phyloP scores from a whole-genome alignment of 2,329 filamentous ascomycete genomes.

The Fusarium virguliforme region DNA sequence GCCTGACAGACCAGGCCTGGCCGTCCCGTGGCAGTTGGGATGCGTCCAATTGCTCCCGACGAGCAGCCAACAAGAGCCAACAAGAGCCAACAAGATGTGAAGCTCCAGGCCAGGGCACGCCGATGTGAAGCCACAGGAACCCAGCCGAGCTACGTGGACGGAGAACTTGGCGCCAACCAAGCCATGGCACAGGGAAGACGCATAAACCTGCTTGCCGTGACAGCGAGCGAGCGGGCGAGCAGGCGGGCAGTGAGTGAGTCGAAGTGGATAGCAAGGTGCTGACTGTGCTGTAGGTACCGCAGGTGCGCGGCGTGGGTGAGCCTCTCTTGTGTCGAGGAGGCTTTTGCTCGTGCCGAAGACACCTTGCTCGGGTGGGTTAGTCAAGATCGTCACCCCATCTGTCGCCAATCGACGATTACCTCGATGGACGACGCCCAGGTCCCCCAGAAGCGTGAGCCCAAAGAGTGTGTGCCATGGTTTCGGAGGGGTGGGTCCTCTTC shows the following conservation, averaged over 20 bases:
- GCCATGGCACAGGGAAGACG: conserved; percentile 40
- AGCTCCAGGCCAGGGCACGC: conserved; percentile 30
- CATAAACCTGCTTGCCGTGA: conserved; percentile 42
- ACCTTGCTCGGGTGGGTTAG: conserved; percentile 44
- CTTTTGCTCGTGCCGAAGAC: conserved; percentile 35
- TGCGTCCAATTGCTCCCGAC: conserved; percentile 19
- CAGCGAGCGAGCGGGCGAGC: conserved; percentile 23
- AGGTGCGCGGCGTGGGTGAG: conserved; percentile 24
- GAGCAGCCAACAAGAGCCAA: conserved; percentile 27
- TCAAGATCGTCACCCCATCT: conserved; percentile 43
- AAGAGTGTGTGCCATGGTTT: conserved; percentile 40
- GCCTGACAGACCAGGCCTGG: conserved; percentile 28
- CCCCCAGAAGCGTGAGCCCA: conserved; percentile 15
- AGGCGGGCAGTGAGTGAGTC: conserved; percentile 5
- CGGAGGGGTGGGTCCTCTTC: conserved; percentile 38
- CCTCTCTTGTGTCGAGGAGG: conserved; percentile 30
- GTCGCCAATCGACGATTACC: conserved; percentile 51
- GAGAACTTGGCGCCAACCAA: conserved; percentile 40
- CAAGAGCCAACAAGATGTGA: conserved; percentile 34
- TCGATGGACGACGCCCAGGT: conserved; percentile 34
- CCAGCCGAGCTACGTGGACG: conserved; percentile 40
- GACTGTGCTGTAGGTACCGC: conserved; percentile 36
- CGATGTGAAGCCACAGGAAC: conserved; percentile 35
- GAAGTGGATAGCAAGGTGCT: conserved; percentile 7
- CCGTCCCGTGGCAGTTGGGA: conserved; percentile 33